Percentiles rank a stretch among this genome's conserved stretches.
These are phyloP conservation scores for Stereum hirsutum DNA, from an alignment of 1,284 basidiomycete genomes.

Conservation along the genomic window DNA sequence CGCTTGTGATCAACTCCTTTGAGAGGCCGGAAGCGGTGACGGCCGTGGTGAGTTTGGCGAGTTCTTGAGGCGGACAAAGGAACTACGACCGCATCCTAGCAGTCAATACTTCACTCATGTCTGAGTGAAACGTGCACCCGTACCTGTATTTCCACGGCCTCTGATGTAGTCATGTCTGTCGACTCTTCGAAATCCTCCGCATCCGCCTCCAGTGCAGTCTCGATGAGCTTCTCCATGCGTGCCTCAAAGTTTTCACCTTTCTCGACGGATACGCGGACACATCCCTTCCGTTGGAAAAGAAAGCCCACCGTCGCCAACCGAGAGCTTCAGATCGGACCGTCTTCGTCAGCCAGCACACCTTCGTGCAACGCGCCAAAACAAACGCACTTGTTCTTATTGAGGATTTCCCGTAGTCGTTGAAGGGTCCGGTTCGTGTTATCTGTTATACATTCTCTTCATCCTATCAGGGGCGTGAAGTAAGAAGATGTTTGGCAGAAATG, in stretches of 20 bases:
- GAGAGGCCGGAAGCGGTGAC: constrained; percentile 25
- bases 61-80: constrained; percentile 38
- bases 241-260: constrained; percentile 34
- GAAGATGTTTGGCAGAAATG: background rate
- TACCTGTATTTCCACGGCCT: constrained; percentile 34
- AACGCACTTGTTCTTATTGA: constrained; percentile 50
- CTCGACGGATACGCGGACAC: constrained; percentile 45
- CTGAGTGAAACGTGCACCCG: constrained; percentile 9
- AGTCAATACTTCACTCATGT: constrained; percentile 5
- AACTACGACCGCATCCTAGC: constrained; percentile 24
- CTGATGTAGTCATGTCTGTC: constrained; percentile 18
- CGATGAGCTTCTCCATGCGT: constrained; percentile 39
- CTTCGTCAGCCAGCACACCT: background rate
- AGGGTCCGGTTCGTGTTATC: constrained; percentile 69
- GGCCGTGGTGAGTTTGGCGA: constrained; percentile 35
- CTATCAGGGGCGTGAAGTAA: constrained; percentile 9
- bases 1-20: constrained; percentile 40
- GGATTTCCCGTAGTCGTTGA: constrained; percentile 50
- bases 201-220: constrained; percentile 37
- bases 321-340: constrained; percentile 12
- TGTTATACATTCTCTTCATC: constrained; percentile 64
- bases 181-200: constrained; percentile 46
- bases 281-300: constrained; percentile 67
- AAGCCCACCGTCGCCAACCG: constrained; percentile 68
- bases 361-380: background rate